Conservation (phyloP, 352 stramenopile species). For the Sclerospora graminicola region DNA sequence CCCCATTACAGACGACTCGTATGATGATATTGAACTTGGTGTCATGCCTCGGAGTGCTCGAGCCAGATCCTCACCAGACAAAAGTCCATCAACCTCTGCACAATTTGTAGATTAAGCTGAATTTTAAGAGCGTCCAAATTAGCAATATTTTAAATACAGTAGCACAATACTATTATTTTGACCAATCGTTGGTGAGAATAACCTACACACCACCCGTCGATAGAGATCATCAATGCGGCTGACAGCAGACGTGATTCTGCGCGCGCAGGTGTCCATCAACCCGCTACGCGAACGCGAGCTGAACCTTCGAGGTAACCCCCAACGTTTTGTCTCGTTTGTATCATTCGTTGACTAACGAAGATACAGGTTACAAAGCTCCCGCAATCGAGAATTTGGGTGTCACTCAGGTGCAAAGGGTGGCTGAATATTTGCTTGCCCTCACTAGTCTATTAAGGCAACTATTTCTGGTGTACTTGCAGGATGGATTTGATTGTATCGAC, state of each 20-base stretch:
- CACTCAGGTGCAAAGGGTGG: slow-evolving; percentile 49
- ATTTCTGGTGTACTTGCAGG: slow-evolving; percentile 23
- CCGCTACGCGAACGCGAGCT: slow-evolving; percentile 88
- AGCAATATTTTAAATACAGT: slow-evolving; percentile 2
- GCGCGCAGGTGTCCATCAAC: slow-evolving; percentile 85
- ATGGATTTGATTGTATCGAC: slow-evolving; percentile 91
- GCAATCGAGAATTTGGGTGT: slow-evolving; percentile 90
- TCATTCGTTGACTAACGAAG: slow-evolving; percentile 23
- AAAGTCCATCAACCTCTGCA: not conserved
- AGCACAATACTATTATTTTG: slow-evolving; percentile 5
- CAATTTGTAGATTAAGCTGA: slow-evolving; percentile 2
- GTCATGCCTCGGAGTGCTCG: slow-evolving; percentile 38
- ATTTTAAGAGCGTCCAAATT: slow-evolving; percentile 15
- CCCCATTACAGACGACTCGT: slow-evolving; percentile 35
- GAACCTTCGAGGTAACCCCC: slow-evolving; percentile 75
- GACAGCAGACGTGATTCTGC: slow-evolving; percentile 84
- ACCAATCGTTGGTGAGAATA: slow-evolving; percentile 5
- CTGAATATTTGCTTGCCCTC: not conserved
- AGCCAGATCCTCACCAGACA: slow-evolving; percentile 19
- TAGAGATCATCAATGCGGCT: slow-evolving; percentile 59
- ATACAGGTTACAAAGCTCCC: slow-evolving; percentile 82
- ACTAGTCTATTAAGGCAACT: not conserved
- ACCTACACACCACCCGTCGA: slow-evolving; percentile 4
- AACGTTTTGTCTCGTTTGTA: not conserved
- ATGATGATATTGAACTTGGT: slow-evolving; percentile 49